These are phyloP conservation scores for Lachnellula subtilissima DNA, from an alignment of 2,329 filamentous ascomycete species.

Conservation along the genomic window DNA sequence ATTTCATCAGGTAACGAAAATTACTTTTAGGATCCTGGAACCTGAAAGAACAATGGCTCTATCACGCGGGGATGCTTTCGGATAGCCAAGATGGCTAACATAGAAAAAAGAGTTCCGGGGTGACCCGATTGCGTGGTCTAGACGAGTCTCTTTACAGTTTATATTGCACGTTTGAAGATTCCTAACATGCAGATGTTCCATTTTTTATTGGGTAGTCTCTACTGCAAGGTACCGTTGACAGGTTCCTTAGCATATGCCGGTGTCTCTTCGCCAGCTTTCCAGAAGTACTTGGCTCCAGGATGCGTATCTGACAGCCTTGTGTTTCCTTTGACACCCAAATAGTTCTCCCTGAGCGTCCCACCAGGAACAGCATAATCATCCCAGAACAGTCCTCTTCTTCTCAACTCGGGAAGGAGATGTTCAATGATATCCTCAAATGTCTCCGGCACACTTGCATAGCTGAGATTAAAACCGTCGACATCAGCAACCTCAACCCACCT, in stretches of 20 bases:
- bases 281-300: conserved; percentile 40
- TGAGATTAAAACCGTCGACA: conserved; percentile 27
- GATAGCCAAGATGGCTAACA: no score
- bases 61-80: no score
- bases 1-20: no score
- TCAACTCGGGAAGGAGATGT: conserved; percentile 59
- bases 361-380: conserved; percentile 48
- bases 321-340: conserved; percentile 48
- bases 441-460: conserved; percentile 47
- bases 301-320: conserved; percentile 48
- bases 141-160: no score
- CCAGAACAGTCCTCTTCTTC: conserved; percentile 50
- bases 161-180: no score
- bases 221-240: not conserved
- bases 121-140: no score
- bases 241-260: conserved; percentile 14
- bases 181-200: not conserved
- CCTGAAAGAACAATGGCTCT: no score
- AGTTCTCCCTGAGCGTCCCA: conserved; percentile 58
- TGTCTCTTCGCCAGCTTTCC: conserved; percentile 28
- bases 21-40: no score
- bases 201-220: not conserved
- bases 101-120: no score
- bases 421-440: conserved; percentile 66
- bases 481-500: conserved; percentile 24